Evolutionary conservation across 805 yeast species (phyloP), one percentile per base, ranked within the genome.

Genomic region (Wickerhamiella australiensis): DNA sequence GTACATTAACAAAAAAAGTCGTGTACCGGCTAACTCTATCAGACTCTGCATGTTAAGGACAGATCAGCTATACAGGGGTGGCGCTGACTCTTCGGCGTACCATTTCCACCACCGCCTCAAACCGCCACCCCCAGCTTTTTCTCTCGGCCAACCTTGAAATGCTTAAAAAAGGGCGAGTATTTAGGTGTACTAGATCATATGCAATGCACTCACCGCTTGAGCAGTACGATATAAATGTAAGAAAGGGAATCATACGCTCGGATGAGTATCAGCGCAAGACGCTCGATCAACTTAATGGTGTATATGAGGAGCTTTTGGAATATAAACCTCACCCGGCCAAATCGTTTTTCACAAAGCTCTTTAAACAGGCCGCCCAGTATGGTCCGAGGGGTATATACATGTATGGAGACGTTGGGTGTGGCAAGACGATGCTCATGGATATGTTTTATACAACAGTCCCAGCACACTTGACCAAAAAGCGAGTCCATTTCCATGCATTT

Each of bases 351-450:
- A 18, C 29, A 1, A 35, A 21, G 17, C 12, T 44, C 4, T 37
- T 46, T 20, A 18, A 22, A 8, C 23, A 15, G 8, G 27, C 38
- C 5, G 22, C 49, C 2, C 17, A 15, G n/a, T 46, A 49, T 35
- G 56, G 57, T 12, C 95, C 92, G 1, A 71, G 75, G 56, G 98
- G 98, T 3, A 82, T 92, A 6, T 92, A 92, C 60, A 71, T 92
- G 26, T 92, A 85, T 65, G 98, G 98, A 20, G 97, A 92, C 64
- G 98, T 92, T 40, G 98, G 98, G 1, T 88, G 97, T 65, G 98
- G 98, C 3, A 90, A 92, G 62, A 92, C 98, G 6, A 90, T 92
- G 96, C 70, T 92, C 53, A 90, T 92, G 97, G 97, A 92, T 65
- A 70, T 92, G 56, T 92, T 92, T 60, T 92, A 88, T 66, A 70